Evolutionary conservation across 257 asterid genomes (phyloP).

Genomic region (Lavandula angustifolia): DNA sequence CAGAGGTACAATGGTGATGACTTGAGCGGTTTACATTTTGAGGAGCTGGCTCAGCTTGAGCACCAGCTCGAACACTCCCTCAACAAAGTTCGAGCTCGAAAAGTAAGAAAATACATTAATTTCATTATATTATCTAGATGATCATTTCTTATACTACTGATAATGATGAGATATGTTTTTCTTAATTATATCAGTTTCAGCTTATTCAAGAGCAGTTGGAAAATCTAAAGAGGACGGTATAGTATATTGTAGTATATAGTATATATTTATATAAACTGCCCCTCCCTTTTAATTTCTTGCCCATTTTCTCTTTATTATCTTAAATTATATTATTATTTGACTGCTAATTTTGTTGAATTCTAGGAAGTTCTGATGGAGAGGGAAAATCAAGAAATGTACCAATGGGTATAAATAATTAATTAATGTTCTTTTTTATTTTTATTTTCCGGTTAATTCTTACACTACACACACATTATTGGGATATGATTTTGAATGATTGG

Average conservation of each 20-base stretch:
- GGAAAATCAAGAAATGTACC: slow-evolving; percentile 78
- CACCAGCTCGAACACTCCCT: slow-evolving; percentile 58
- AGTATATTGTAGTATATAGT: too few species aligned
- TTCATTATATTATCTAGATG: not conserved
- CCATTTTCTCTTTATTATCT: not conserved
- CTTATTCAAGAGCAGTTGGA: slow-evolving; percentile 76
- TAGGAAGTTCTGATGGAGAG: slow-evolving; percentile 71
- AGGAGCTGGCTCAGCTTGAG: slow-evolving; percentile 61
- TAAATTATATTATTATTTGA: too few species aligned
- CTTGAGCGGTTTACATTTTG: slow-evolving; percentile 51
- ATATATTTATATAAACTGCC: not conserved
- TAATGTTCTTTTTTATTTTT: not conserved
- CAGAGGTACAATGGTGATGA: slow-evolving; percentile 76
- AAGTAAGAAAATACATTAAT: slow-evolving; percentile 39
- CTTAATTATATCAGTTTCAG: slow-evolving; percentile 55
- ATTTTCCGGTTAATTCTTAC: too few species aligned
- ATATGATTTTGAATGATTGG: not conserved
- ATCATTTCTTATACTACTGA: too few species aligned
- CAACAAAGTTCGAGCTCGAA: slow-evolving; percentile 66
- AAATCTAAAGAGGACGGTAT: slow-evolving; percentile 75
- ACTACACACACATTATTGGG: not conserved
- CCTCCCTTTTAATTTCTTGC: too few species aligned
- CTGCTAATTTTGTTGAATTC: not conserved
- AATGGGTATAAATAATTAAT: slow-evolving; percentile 52
- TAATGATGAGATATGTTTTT: not conserved